Evolutionary conservation across 2,329 filamentous ascomycete genomes (phyloP).

Genomic region (Amphichorda felina): DNA sequence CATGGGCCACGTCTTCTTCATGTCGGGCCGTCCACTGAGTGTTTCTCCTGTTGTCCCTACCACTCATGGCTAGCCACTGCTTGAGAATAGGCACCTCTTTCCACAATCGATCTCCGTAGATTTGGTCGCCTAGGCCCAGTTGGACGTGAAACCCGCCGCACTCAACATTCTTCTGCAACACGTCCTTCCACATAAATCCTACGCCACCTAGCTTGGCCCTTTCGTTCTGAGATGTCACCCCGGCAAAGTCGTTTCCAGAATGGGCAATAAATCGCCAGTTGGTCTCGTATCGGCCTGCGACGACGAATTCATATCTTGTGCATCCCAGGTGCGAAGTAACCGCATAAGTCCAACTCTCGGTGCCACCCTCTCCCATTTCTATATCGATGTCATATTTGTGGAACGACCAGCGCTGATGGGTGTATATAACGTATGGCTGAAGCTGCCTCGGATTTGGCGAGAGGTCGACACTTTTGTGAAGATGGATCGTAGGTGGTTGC

Average conservation of each 20-base stretch:
- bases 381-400: slow-evolving; percentile 90
- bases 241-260: slow-evolving; percentile 89
- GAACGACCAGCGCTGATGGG: slow-evolving; percentile 89
- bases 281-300: slow-evolving; percentile 79
- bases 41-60: slow-evolving; percentile 85
- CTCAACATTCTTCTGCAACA: slow-evolving; percentile 92
- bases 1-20: slow-evolving; percentile 89
- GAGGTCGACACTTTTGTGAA: slow-evolving; percentile 80
- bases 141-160: slow-evolving; percentile 94
- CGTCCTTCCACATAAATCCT: slow-evolving; percentile 98
- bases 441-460: slow-evolving; percentile 88
- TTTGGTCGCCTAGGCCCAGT: slow-evolving; percentile 83
- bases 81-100: slow-evolving; percentile 87
- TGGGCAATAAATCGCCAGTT: slow-evolving; percentile 95
- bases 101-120: slow-evolving; percentile 92
- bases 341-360: slow-evolving; percentile 91
- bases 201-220: slow-evolving; percentile 76
- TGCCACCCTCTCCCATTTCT: slow-evolving; percentile 72
- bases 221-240: slow-evolving; percentile 78
- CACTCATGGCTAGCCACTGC: slow-evolving; percentile 89
- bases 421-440: slow-evolving; percentile 68
- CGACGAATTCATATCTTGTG: slow-evolving; percentile 94
- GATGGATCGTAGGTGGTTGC: slow-evolving; percentile 90
- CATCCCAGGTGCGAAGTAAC: slow-evolving; percentile 95
- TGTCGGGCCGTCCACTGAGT: slow-evolving; percentile 87